phyloP scores from a whole-genome alignment of 805 yeast genomes.

The Komagataella pastoris region DNA sequence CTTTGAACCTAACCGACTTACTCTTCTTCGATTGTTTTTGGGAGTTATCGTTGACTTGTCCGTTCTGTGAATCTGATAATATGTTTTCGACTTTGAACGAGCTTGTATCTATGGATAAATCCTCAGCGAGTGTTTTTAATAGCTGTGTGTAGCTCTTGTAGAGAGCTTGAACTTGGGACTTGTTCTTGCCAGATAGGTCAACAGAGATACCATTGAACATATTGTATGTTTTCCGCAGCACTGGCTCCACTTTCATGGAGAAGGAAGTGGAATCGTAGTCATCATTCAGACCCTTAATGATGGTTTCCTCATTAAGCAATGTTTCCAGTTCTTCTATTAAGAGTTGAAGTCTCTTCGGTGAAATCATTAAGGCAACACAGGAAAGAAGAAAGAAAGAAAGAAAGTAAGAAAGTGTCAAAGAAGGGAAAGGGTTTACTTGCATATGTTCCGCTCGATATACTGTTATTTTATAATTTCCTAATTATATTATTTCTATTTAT shows the following conservation, averaged over 20 bases:
- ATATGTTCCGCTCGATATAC: neutral
- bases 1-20: conserved; percentile 12
- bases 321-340: neutral
- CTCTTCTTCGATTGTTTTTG: neutral
- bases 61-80: neutral
- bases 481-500: too few relatives aligned
- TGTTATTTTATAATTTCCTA: neutral
- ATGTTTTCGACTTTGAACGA: neutral
- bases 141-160: neutral
- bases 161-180: neutral
- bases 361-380: neutral
- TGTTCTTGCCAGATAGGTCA: neutral
- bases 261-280: neutral
- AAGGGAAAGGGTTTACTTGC: neutral
- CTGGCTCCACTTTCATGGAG: neutral
- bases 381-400: neutral
- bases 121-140: neutral
- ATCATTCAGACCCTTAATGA: neutral
- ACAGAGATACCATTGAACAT: neutral
- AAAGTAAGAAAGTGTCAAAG: neutral
- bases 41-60: neutral
- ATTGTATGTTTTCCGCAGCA: neutral
- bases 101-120: neutral
- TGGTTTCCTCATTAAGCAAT: neutral
- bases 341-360: neutral